Base-by-base conservation (phyloP, 371 early-diverging fungal species). In the Circinella umbellata region DNA sequence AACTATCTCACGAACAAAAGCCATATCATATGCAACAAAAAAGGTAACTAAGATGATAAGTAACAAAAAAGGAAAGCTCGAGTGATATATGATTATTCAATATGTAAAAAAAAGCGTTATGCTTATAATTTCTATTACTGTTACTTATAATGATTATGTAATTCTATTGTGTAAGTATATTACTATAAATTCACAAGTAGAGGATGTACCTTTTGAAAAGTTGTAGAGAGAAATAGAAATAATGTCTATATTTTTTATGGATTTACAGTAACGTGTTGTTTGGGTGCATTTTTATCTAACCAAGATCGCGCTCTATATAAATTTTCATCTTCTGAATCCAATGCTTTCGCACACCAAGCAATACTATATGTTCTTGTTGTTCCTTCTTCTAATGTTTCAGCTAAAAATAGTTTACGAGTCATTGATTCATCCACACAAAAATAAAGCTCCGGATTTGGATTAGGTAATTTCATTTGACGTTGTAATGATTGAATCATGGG, bases 321-420 rank as follows among this genome's bases (percentile, higher is more conserved):
- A 69, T 92, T 88, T 66, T 87, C 90, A 17, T 80, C 76, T 51
- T 76, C 79, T 18, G 70, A 80, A 63, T 87, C 83, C 54, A 94
- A 57, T 9, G 90, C 93, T 69, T 89, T 89, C 34, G 92, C 78
- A 69, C 91, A 89, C 92, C 92, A 94, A 10, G 82, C 89, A 14
- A 90, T 68, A 14, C 80, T 76, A 73, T 84, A 93, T 27, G 74
- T 70, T 0, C 72, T 78, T 8, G 66, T 72, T 9, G 80, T 63
- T 4, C 76, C 80, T 46, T 76, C 80, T 46, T 77, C 66, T 34
- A 87, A 60, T 18, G 80, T 67, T 39, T 90, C 86, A 1, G 89
- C 91, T 51, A 86, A 63, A 11, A 82, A 77, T 27, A 82, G 82
- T 61, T 88, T 85, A 48, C 80, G 69, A 5, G 86, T 85, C 0